Evolutionary conservation across 495 filamentous ascomycete species (phyloP).

Genomic region (Neurospora sp.): DNA sequence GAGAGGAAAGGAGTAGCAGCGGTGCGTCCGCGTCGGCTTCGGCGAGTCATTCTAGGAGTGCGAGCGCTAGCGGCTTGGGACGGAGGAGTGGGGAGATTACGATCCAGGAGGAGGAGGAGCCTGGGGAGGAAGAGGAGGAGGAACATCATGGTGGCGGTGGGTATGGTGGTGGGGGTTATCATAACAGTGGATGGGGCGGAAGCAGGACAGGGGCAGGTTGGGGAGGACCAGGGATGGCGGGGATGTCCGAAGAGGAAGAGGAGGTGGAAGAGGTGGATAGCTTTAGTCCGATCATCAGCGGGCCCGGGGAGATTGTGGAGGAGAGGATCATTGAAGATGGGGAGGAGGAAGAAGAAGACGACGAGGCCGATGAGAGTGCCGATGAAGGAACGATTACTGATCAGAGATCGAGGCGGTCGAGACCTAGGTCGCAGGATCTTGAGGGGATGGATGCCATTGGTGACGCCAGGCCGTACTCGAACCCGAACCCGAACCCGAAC

Average conservation of each 20-base stretch:
- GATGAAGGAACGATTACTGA: background rate
- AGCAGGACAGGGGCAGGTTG: constrained; percentile 69
- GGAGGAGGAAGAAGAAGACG: constrained; percentile 12
- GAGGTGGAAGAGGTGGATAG: constrained; percentile 58
- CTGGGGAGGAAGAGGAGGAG: constrained; percentile 35
- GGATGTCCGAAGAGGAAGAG: constrained; percentile 21
- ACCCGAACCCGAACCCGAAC: background rate
- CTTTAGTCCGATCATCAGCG: constrained; percentile 42
- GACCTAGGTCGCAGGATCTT: background rate
- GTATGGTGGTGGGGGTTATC: background rate
- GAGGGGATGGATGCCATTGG: background rate
- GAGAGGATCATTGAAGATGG: constrained; percentile 43
- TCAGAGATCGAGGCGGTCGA: background rate
- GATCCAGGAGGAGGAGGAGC: constrained; percentile 80
- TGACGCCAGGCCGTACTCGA: background rate
- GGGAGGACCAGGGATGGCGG: constrained; percentile 19
- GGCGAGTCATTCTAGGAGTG: constrained; percentile 33
- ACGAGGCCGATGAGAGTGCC: background rate
- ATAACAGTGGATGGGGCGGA: constrained; percentile 42
- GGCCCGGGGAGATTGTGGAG: constrained; percentile 42
- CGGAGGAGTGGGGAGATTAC: constrained; percentile 56
- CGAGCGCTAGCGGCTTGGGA: constrained; percentile 42
- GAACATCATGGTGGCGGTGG: background rate
- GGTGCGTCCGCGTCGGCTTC: constrained; percentile 20
- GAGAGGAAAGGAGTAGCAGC: background rate